Conservation (phyloP, 2,329 filamentous ascomycete species). For the Dichotomopilus funicola region DNA sequence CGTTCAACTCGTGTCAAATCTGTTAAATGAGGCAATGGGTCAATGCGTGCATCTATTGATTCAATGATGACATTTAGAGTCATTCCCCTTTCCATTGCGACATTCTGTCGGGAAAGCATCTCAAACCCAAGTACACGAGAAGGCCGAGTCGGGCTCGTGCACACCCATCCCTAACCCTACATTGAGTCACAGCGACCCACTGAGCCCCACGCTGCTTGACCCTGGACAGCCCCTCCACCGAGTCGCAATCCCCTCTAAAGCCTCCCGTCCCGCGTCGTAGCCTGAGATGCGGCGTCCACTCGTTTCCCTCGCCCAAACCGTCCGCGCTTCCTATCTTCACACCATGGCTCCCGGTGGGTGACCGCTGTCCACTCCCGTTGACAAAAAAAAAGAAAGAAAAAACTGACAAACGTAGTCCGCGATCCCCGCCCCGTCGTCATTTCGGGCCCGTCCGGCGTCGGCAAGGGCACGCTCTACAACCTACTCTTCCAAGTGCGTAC, state of each 20-base stretch:
- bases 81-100: too few relatives aligned
- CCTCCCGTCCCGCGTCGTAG: background rate
- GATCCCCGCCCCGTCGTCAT: constrained; percentile 65
- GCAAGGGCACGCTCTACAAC: constrained; percentile 74
- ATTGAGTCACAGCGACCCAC: background rate
- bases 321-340: constrained; percentile 13
- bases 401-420: constrained; percentile 14
- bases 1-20: too few relatives aligned
- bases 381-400: background rate
- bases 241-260: too few relatives aligned
- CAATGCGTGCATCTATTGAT: too few relatives aligned
- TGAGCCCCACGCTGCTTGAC: background rate
- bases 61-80: too few relatives aligned
- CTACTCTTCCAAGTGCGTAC: constrained; percentile 49
- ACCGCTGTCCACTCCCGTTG: too few relatives aligned
- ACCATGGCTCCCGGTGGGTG: constrained; percentile 18
- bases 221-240: too few relatives aligned
- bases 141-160: too few relatives aligned
- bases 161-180: too few relatives aligned
- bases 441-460: constrained; percentile 71
- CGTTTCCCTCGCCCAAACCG: constrained; percentile 6
- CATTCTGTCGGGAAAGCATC: too few relatives aligned
- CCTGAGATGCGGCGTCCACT: constrained; percentile 14
- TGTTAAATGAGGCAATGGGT: too few relatives aligned
- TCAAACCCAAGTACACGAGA: too few relatives aligned